Evolutionary conservation across 108 stramenopile genomes (phyloP).

Genomic region (Cyclotella choctawhatcheeana): DNA sequence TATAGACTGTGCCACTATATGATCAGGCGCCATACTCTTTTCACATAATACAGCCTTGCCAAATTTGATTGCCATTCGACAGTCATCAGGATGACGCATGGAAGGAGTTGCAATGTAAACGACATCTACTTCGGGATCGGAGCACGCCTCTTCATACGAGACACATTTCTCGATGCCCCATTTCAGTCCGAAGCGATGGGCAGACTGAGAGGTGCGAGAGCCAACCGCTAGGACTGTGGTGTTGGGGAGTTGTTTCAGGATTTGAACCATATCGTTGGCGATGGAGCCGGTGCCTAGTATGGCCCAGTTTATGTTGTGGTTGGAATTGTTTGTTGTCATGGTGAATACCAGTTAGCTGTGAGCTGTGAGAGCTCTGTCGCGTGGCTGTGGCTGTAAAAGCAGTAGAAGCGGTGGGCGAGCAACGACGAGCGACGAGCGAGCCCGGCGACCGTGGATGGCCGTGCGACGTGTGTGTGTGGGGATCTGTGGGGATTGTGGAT

Average conservation of each 20-base stretch:
- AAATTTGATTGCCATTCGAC: constrained; percentile 33
- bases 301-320: constrained; percentile 52
- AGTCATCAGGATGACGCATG: constrained; percentile 53
- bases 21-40: constrained; percentile 56
- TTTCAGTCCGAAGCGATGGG: constrained; percentile 39
- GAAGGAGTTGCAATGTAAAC: constrained; percentile 63
- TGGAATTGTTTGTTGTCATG: constrained; percentile 16
- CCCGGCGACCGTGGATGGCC: no score
- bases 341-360: no score
- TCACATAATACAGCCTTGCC: constrained; percentile 56
- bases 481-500: no score
- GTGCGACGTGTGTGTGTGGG: no score
- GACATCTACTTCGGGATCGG: constrained; percentile 49
- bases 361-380: no score
- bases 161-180: constrained; percentile 39
- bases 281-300: constrained; percentile 58
- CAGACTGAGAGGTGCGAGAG: constrained; percentile 20
- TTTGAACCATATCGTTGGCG: constrained; percentile 59
- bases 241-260: constrained; percentile 56
- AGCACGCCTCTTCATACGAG: constrained; percentile 46
- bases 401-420: no score
- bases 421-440: no score
- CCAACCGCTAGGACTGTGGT: constrained; percentile 50
- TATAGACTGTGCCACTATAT: constrained; percentile 28
- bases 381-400: no score